Base-by-base conservation (phyloP, 306 rosid genomes). In the Cicer chorassanicum region DNA sequence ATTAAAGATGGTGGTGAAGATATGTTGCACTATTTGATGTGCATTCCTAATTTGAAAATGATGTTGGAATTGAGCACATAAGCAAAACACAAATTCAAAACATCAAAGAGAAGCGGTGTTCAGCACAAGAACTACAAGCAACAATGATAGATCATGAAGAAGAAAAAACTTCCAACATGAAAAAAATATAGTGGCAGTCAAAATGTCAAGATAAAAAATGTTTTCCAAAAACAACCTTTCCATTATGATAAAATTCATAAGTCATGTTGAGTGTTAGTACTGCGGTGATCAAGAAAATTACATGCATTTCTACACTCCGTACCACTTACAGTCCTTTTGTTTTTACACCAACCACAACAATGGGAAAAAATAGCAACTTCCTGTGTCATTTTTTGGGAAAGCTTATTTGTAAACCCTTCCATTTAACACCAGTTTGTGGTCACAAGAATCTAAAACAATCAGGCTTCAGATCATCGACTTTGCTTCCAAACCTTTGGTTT, bases 81-180 rank as follows among this genome's bases (percentile, higher is more conserved):
- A 62, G 24, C 67, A 5, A 21, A 57, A 57, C 29, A 9, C 64
- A 10, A 53, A 14, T 56, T 56, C 8, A 57, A 54, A 57, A 57
- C 41, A 57, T 57, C 64, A 57, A 24, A 24, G 9, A 29, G 41
- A 29, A 57, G 7, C 4, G 3, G 64, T 14, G 9, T 10, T 57
- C 41, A 6, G 64, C 64, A 11, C 41, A 24, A 56, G 6, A 56
- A 9, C 63, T 36, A 61, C 67, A 61, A 38, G 66, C 68, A 14
- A 59, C 9, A 59, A 12, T 6, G 42, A 59, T 12, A 29, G 10
- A 59, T 11, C 6, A 24, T 59, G 9, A 59, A 59, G 5, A 15
- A 29, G 36, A 29, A 29, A 59, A 57, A 57, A 0, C 18, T 12
- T 59, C 18, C 29, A 12, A 29, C 65, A 6, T 29, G 18, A 57